Base-by-base conservation (phyloP, 2,329 filamentous ascomycete genomes). In the Trichothecium sympodiale region DNA sequence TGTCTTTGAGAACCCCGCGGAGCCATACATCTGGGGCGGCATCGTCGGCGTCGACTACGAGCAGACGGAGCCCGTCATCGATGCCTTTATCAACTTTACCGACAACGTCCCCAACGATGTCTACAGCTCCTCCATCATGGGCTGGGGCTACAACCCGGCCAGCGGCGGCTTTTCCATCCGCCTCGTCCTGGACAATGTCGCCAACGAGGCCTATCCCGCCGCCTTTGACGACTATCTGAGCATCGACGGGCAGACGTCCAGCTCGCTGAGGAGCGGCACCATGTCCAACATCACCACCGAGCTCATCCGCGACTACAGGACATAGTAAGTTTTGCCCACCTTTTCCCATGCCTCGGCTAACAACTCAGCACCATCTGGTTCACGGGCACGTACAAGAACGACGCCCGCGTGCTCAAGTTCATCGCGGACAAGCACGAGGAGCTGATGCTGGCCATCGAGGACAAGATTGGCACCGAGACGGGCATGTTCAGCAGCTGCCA, bases 331-430 rank as follows among this genome's bases (percentile, higher is more conserved):
- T 10, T 25, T 25, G 20, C 10, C 10, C 10, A 6, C 10, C 20
- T 25, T 25, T 0, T 23, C 48, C 13, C 50, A 53, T 13, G 50
- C 17, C 12, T 17, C 10, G 2, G 15, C 8, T 6, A 10, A 35
- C 16, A 7, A 40, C 35, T 25, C 32, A 53, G 49, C 29, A 53
- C 56, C 31, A 47, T 49, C 2, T 63, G 60, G 59, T 59, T 56
- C 42, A 57, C 57, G 0, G 37, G 48, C 8, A 44, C 52, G 0
- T 53, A 60, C 41, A 54, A 57, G 34, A 61, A 61, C 37, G 53
- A 61, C 32, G 44, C 50, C 1, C 48, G 49, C 16, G 49, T 60
- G 5, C 44, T 63, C 14, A 38, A 44, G 18, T 56, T 58, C 30
- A 53, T 55, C 5, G 44, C 48, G 1, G 46, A 54, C 1, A 48